A percentile compares a stretch with the other conserved stretches of the same genome.
Evolutionary conservation across 169 alveolate genomes (phyloP).

Genomic region (Plasmodium coatneyi): DNA sequence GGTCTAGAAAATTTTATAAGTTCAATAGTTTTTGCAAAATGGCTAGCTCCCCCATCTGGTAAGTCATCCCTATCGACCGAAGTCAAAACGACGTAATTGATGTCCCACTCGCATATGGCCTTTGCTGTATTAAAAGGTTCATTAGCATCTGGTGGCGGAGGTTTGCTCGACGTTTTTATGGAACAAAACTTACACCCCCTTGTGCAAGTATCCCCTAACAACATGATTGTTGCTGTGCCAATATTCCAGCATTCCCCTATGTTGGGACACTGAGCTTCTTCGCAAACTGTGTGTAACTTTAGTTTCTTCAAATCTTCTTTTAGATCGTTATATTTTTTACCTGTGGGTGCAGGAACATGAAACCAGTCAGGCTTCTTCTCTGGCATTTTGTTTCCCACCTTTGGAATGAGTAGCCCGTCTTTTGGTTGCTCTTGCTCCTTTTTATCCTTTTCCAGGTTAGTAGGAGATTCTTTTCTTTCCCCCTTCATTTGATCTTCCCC

Average conservation of each 20-base stretch:
- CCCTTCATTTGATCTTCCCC: background rate
- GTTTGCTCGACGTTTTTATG: constrained; percentile 80
- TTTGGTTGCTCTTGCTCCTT: background rate
- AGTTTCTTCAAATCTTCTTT: constrained; percentile 64
- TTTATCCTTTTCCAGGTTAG: background rate
- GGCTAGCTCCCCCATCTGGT: constrained; percentile 84
- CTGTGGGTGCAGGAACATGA: constrained; percentile 84
- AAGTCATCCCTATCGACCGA: constrained; percentile 86
- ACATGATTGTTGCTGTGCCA: constrained; percentile 86
- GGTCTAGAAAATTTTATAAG: constrained; percentile 78
- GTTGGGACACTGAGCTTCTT: constrained; percentile 87
- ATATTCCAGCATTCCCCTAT: constrained; percentile 87
- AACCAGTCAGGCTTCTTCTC: constrained; percentile 80
- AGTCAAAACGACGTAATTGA: constrained; percentile 81
- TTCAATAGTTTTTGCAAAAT: constrained; percentile 82
- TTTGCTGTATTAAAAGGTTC: constrained; percentile 84
- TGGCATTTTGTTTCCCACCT: constrained; percentile 77
- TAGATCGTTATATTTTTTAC: constrained; percentile 52
- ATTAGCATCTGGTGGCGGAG: constrained; percentile 81
- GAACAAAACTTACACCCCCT: constrained; percentile 85
- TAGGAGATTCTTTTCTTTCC: background rate
- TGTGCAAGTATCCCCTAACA: constrained; percentile 86
- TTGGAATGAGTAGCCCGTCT: background rate
- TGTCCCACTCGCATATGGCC: constrained; percentile 83
- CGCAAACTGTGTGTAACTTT: constrained; percentile 82